Base-by-base conservation (phyloP, 2,329 filamentous ascomycete species). In the Sclerotinia borealis region DNA sequence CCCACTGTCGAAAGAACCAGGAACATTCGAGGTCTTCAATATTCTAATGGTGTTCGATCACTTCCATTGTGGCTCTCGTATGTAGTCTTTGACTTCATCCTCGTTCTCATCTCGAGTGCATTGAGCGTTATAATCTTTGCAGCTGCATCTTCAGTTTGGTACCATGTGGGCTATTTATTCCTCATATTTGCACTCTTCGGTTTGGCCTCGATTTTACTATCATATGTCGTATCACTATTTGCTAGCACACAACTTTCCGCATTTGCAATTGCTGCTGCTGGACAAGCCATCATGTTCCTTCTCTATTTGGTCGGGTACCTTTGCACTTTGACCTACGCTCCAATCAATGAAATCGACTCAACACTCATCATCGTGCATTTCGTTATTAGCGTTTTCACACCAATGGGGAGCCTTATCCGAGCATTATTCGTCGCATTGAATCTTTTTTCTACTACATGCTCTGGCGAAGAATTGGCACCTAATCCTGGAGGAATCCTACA, bases 11-110 rank as follows among this genome's bases (percentile, higher is more conserved):
- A 97, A 75, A 83, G 92, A 31, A 79, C 92, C 13, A 80, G 86
- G 56, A 89, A 92, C 67, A 91, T 97, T 29, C 85, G 93, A 59
- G 89, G 90, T 19, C 79, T 97, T 36, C 89, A 97, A 75, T 97
- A 96, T 76, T 96, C 91, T 61, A 97, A 96, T 72, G 93, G 93
- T 52, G 92, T 96, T 34, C 83, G 90, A 15, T 88, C 90, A 0
- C 79, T 90, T 10, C 91, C 92, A 0, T 79, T 97, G 1, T 97
- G 93, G 93, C 76, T 91, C 6, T 91, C 93, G 1, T 96, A 97
- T 72, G 80, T 89, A 0, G 72, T 80, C 0, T 96, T 96, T 72
- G 93, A 97, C 76, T 92, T 93, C 67, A 73, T 84, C 49, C 86
- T 96, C 63, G 87, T 92, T 1, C 73, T 96, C 17, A 70, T 85